Conservation (phyloP, 1,139 yeast genomes). For the Sugiyamaella paludigena region DNA sequence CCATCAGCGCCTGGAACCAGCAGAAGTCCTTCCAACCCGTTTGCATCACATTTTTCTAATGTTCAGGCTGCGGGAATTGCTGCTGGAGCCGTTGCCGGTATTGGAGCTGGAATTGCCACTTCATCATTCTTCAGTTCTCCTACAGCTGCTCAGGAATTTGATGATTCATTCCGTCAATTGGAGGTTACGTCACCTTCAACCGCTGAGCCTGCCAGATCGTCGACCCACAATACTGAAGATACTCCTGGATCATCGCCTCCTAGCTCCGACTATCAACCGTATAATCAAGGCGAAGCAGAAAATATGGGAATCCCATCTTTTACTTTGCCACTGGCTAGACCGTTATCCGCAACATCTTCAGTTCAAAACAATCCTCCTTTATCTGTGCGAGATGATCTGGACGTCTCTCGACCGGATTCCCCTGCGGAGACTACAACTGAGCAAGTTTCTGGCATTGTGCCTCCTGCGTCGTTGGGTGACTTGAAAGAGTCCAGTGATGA, state of each 20-base stretch:
- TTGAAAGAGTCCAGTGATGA: conserved; percentile 9
- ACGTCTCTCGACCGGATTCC: conserved; percentile 60
- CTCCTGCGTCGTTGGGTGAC: conserved; percentile 27
- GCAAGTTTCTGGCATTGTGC: conserved; percentile 35
- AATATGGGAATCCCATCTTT: conserved; percentile 44
- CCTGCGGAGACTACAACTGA: conserved; percentile 39
- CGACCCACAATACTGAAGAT: conserved; percentile 44
- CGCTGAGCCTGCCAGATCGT: conserved; percentile 39
- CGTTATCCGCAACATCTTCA: conserved; percentile 84
- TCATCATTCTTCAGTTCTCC: conserved; percentile 21
- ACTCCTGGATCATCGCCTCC: conserved; percentile 60
- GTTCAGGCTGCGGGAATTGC: conserved; percentile 7
- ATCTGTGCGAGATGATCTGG: conserved; percentile 80
- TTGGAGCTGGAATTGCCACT: conserved; percentile 26
- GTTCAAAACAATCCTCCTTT: conserved; percentile 90
- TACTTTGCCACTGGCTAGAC: conserved; percentile 54
- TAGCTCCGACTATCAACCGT: conserved; percentile 43
- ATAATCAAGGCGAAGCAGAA: conserved; percentile 33
- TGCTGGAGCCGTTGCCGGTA: conserved; percentile 32
- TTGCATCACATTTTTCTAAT: conserved; percentile 5
- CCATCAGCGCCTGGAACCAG: conserved; percentile 11
- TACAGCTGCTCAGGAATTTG: conserved; percentile 23
- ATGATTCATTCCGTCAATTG: conserved; percentile 31
- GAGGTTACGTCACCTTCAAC: conserved; percentile 34
- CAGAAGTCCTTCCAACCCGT: conserved; percentile 21